Percentiles rank a stretch among this genome's conserved stretches.
Conservation (phyloP, 2,329 filamentous ascomycete genomes). For the Plectosphaerella plurivora region DNA sequence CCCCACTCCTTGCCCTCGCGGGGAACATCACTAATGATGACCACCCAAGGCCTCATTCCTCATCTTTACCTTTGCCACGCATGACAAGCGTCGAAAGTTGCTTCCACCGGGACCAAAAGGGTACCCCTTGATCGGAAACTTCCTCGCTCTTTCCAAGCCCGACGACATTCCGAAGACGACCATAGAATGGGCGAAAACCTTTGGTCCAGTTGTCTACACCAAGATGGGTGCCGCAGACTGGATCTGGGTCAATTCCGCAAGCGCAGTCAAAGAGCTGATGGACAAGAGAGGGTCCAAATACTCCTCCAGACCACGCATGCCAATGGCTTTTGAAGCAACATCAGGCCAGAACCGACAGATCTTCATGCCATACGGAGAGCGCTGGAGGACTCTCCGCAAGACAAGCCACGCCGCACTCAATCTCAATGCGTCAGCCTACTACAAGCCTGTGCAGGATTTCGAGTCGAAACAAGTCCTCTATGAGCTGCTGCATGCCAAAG, state of each 20-base stretch:
- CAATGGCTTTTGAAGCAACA: slow-evolving; percentile 41
- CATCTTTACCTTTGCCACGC: no score
- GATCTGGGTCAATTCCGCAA: slow-evolving; percentile 43
- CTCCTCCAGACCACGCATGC: slow-evolving; percentile 42
- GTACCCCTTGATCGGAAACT: slow-evolving; percentile 36
- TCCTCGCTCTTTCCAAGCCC: slow-evolving; percentile 36
- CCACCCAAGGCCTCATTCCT: no score
- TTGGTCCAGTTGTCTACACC: slow-evolving; percentile 41
- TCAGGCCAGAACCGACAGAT: slow-evolving; percentile 33
- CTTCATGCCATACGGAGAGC: slow-evolving; percentile 23
- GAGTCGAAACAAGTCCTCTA: not conserved
- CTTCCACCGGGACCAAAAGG: slow-evolving; percentile 19
- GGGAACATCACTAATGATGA: no score
- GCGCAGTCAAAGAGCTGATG: slow-evolving; percentile 39
- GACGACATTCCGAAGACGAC: slow-evolving; percentile 41
- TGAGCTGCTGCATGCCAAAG: not conserved
- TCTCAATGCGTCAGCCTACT: slow-evolving; percentile 36
- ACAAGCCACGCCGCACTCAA: slow-evolving; percentile 39
- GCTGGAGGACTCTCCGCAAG: slow-evolving; percentile 44
- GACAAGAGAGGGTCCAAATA: slow-evolving; percentile 35
- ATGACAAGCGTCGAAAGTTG: not conserved
- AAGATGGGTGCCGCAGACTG: slow-evolving; percentile 40
- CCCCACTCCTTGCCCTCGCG: no score
- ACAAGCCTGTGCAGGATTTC: slow-evolving; percentile 21
- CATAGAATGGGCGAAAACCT: slow-evolving; percentile 40